These are phyloP conservation scores for Xylaria sp. DNA, from an alignment of 2,329 filamentous ascomycete species.

Conservation along the genomic window DNA sequence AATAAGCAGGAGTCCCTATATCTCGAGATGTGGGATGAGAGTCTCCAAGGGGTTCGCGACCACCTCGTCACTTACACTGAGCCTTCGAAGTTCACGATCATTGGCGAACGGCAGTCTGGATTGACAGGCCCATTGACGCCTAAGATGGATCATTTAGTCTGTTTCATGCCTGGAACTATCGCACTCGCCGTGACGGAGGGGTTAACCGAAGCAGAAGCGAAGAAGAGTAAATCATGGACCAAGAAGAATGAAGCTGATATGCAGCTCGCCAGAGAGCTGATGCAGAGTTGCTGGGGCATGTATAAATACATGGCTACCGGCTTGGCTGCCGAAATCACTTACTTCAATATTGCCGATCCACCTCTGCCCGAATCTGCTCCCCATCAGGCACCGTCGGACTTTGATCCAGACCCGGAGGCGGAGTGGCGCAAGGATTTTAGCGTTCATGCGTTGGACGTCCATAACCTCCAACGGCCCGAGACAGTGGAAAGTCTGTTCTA, in stretches of 20 bases:
- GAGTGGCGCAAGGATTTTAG: constrained; percentile 81
- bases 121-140: constrained; percentile 73
- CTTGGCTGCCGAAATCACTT: constrained; percentile 92
- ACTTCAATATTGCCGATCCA: constrained; percentile 81
- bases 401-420: constrained; percentile 64
- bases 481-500: constrained; percentile 97
- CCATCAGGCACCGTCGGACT: constrained; percentile 62
- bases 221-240: constrained; percentile 77
- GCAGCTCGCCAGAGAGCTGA: constrained; percentile 85
- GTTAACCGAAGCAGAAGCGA: constrained; percentile 77
- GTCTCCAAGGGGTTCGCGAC: constrained; percentile 86
- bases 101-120: constrained; percentile 85
- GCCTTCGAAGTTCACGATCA: constrained; percentile 82
- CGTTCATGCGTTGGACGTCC: constrained; percentile 83
- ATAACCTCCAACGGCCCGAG: constrained; percentile 95
- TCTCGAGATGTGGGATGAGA: constrained; percentile 91
- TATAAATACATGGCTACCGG: constrained; percentile 91
- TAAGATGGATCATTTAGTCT: constrained; percentile 98
- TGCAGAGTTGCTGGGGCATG: constrained; percentile 98
- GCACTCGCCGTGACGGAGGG: constrained; percentile 88
- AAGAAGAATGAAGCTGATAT: constrained; percentile 87
- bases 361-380: constrained; percentile 70
- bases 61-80: constrained; percentile 91
- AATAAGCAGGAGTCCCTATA: constrained; percentile 87
- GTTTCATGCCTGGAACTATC: constrained; percentile 97